Percentiles rank a stretch among this genome's conserved stretches.
Evolutionary conservation across 75 land plant species (phyloP).

Genomic region (Sequoia sempervirens): DNA sequence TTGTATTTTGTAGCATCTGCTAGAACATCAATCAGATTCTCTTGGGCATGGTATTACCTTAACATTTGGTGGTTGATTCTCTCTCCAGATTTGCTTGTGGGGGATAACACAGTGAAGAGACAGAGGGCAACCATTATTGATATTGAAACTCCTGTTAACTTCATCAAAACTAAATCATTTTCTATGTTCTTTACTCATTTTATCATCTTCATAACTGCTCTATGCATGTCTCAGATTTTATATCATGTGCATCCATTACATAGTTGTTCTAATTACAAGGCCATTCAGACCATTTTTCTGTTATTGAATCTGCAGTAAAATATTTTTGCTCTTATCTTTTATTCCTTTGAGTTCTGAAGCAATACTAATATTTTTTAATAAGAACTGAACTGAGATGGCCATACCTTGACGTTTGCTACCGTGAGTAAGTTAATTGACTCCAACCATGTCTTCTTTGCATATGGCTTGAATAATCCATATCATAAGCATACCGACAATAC

Average conservation of each 20-base stretch:
- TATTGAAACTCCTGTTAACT: background rate
- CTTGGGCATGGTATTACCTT: background rate
- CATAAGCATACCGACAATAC: too few relatives aligned
- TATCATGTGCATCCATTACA: background rate
- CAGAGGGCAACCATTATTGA: background rate
- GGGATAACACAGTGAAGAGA: background rate
- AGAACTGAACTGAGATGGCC: background rate
- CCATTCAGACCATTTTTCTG: background rate
- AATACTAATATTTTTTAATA: background rate
- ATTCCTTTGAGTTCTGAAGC: background rate
- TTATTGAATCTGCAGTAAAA: background rate
- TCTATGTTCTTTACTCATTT: background rate
- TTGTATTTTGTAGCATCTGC: background rate
- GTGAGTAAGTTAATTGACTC: background rate
- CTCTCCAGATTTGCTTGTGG: background rate
- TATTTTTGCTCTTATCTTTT: background rate
- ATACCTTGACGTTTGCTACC: background rate
- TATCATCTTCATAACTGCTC: background rate
- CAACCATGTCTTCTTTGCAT: background rate
- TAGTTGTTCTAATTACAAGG: background rate
- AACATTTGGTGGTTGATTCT: background rate
- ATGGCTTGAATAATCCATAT: background rate
- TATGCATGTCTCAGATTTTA: background rate
- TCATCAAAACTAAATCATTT: background rate
- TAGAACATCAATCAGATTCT: background rate